Evolutionary conservation across 176 grass and related monocot genomes (phyloP).

Genomic region (Leersia perrieri): DNA sequence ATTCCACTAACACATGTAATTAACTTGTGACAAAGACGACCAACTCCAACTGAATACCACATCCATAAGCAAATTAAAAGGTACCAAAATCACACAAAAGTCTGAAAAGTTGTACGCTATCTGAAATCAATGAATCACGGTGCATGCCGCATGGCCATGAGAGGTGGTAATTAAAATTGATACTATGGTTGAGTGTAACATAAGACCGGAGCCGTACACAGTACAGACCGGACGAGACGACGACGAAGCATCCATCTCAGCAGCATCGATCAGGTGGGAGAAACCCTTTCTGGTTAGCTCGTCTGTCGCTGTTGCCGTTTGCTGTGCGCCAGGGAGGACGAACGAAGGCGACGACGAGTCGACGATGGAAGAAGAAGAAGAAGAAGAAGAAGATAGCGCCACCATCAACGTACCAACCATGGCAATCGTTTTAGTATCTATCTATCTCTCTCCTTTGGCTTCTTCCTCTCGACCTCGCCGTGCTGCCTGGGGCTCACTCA

Average conservation of each 20-base stretch:
- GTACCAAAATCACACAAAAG: not conserved
- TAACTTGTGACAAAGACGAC: no score
- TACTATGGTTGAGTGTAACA: not conserved
- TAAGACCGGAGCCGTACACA: not conserved
- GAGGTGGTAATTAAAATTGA: not conserved
- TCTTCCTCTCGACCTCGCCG: not conserved
- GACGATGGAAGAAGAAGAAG: no score
- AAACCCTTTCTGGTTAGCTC: not conserved
- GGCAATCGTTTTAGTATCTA: not conserved
- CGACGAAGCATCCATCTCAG: not conserved
- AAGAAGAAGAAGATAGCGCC: not conserved
- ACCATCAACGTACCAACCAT: conserved; percentile 31
- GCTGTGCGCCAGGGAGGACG: conserved; percentile 8
- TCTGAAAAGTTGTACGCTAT: not conserved
- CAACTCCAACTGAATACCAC: no score
- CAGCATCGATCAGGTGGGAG: not conserved
- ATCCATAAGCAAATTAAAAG: not conserved
- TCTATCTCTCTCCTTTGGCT: not conserved
- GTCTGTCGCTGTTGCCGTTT: conserved; percentile 24
- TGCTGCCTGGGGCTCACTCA: not conserved
- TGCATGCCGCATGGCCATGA: no score
- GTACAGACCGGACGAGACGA: no score
- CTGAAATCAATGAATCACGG: not conserved
- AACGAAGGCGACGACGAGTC: not conserved
- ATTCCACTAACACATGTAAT: no score